Evolutionary conservation across 1,284 basidiomycete species (phyloP), one percentile per base, ranked within the genome.

Genomic region (Meira miltonrushii): DNA sequence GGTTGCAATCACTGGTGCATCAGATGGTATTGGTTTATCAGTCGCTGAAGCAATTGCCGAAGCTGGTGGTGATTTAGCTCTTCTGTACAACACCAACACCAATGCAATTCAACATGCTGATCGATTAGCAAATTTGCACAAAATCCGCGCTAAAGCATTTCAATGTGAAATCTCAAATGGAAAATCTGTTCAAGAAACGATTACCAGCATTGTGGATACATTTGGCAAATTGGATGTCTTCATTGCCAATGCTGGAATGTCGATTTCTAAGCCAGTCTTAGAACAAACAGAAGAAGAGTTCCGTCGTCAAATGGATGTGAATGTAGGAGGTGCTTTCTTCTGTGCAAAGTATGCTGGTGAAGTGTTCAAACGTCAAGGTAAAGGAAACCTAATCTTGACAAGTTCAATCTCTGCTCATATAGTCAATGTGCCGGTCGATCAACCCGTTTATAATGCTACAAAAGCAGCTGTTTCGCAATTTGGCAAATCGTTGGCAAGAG

Each of bases 21-120:
- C 69, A 15, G 69, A 67, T 12, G 77, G 77, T 15, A 78, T 79
- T 51, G 78, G 78, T 0, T 69, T 71, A 46, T 72, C 73, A 2
- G 76, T 69, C 4, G 65, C 70, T 28, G 72, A 77, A 37, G 75
- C 73, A 0, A 61, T 77, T 39, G 74, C 75, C 23, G 78, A 79
- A 55, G 74, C 71, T 7, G 75, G 76, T 9, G 73, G 66, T 7
- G 68, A 75, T 50, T 70, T 78, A 7, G 74, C 69, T 4, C 65
- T 77, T 43, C 64, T 62, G 53, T 77, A 77, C 65, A 71, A 73
- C 62, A 68, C 28, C 3, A 33, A 33, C 28, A 33, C 28, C 3
- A 33, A 33, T 33, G 28, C 28, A 33, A 33, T 33, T 33, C 28
- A 33, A 33, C 28, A 33, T 33, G 3, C 4, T 33, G 28, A 33